Base-by-base conservation (phyloP, 1,139 yeast genomes). In the Taphrina communis region DNA sequence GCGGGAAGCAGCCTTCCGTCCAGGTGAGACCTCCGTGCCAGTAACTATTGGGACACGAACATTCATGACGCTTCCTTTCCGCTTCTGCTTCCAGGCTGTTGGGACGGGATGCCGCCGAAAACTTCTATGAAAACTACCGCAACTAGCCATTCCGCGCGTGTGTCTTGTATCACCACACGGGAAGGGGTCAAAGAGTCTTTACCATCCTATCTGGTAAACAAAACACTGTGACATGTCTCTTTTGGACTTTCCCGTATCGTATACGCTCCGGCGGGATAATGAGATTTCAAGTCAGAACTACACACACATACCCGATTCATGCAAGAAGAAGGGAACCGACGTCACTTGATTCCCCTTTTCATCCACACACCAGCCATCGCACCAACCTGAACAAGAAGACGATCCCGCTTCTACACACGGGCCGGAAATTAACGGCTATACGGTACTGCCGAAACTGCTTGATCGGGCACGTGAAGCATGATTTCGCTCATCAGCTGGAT, bases 1-100 rank as follows among this genome's bases (percentile, higher is more conserved):
- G 36, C 53, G 53, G 53, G 53, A 50, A 21, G 14, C 53, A 17
- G 36, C n/a, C 53, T 50, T 50, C 53, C 53, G 53, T 19, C 53
- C 53, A 50, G 19, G 36, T 50, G 53, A 50, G 36, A 50, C 53
- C 19, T 25, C 53, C 36, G 36, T 8, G 36, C 14, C 36, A 31
- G 12, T 50, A 21, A 50, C n/a, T 4, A 50, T 50, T 50, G 53
- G 53, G 11, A 50, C n/a, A 8, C 12, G n/a, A 50, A 25, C 12
- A 11, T 6, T 50, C 36, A 50, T 50, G 53, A 50, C 53, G 53
- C 53, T 50, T 50, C 53, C 36, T 6, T 21, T 50, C 53, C 53
- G 53, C 51, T 50, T 50, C 53, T 50, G 53, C 53, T 21, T 50
- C 36, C 53, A 50, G 53, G 31, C 36, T 21, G 53, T 21, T 8